phyloP scores from a whole-genome alignment of 441 rosid genomes.

The Biscutella laevigata region DNA sequence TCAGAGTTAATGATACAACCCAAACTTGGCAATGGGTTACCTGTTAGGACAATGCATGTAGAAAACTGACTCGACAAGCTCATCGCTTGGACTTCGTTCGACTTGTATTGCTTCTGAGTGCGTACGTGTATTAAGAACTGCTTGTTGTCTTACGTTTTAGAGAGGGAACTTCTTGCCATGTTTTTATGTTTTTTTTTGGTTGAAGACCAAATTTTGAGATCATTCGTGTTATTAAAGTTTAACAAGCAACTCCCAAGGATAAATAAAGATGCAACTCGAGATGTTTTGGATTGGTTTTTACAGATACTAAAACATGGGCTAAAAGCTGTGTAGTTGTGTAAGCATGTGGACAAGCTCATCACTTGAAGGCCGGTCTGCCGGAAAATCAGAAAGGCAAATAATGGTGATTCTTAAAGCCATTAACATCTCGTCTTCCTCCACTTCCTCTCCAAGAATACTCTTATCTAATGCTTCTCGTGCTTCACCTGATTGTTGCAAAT shows the following conservation, averaged over 20 bases:
- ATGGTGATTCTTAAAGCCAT: constrained; percentile 86
- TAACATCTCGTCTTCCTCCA: constrained; percentile 90
- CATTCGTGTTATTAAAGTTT: constrained; percentile 1
- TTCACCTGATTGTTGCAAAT: constrained; percentile 80
- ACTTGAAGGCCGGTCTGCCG: constrained; percentile 86
- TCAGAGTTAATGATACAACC: constrained; percentile 23
- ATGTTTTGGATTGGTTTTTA: neutral
- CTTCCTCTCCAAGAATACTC: constrained; percentile 80
- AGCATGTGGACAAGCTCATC: constrained; percentile 92
- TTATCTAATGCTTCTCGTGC: constrained; percentile 77
- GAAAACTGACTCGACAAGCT: constrained; percentile 16
- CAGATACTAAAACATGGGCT: constrained; percentile 12
- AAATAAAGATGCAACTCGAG: neutral
- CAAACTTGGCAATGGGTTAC: constrained; percentile 27
- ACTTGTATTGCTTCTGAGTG: constrained; percentile 13
- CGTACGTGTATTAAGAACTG: neutral
- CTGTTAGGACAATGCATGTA: constrained; percentile 22
- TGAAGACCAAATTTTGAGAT: constrained; percentile 4
- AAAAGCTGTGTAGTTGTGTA: constrained; percentile 91
- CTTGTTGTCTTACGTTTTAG: constrained; percentile 5
- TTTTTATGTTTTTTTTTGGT: constrained; percentile 1
- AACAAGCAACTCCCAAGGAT: neutral
- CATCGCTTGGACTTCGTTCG: constrained; percentile 2
- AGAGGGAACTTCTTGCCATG: neutral
- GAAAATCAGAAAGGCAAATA: constrained; percentile 76